Conservation (phyloP, 805 yeast genomes). For the Kazachstania bromeliacearum region DNA sequence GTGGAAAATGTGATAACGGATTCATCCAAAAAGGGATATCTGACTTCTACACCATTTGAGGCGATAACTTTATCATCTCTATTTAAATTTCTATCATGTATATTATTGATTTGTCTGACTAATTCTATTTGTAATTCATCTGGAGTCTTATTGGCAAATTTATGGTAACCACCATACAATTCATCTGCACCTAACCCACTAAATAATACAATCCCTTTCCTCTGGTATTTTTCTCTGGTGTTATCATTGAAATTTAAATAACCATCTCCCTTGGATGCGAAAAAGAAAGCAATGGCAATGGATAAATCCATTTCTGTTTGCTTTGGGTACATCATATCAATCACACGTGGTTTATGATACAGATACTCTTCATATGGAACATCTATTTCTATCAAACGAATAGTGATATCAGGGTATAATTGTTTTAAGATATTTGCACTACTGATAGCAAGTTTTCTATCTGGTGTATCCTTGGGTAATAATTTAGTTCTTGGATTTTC, state of each 20-base stretch:
- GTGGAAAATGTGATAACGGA: conserved; percentile 44
- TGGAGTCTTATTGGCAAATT: conserved; percentile 48
- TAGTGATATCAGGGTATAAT: conserved; percentile 34
- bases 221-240: conserved; percentile 29
- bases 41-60: conserved; percentile 78
- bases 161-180: conserved; percentile 87
- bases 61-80: conserved; percentile 87
- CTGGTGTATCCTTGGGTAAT: conserved; percentile 66
- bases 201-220: conserved; percentile 59
- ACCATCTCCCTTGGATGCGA: conserved; percentile 64
- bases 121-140: conserved; percentile 48
- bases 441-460: conserved; percentile 60
- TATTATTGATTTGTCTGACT: conserved; percentile 57
- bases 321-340: conserved; percentile 67
- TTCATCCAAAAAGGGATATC: conserved; percentile 79
- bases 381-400: conserved; percentile 56
- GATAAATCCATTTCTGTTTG: conserved; percentile 92
- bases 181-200: conserved; percentile 98
- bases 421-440: conserved; percentile 47
- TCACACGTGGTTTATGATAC: conserved; percentile 41
- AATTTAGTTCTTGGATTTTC: conserved; percentile 73
- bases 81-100: conserved; percentile 73
- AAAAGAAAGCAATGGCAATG: conserved; percentile 90
- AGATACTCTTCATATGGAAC: conserved; percentile 63
- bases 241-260: conserved; percentile 8